Evolutionary conservation across 805 yeast species (phyloP).

Genomic region (Candida pini): DNA sequence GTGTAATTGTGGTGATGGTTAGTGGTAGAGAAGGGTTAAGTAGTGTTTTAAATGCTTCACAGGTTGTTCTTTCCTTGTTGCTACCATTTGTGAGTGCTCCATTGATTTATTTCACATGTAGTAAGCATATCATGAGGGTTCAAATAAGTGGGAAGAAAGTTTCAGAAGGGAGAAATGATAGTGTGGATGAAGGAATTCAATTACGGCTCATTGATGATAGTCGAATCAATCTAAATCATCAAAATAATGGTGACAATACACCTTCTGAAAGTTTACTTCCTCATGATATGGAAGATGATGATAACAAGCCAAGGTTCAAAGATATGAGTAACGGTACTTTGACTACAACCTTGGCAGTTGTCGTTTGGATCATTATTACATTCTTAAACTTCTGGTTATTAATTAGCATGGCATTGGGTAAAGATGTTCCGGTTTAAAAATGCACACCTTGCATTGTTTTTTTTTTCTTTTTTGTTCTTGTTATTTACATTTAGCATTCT

Average conservation of each 20-base stretch:
- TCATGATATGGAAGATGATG: slow-evolving; percentile 9
- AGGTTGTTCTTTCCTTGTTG: slow-evolving; percentile 74
- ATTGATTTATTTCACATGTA: slow-evolving; percentile 72
- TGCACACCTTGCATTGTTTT: background rate
- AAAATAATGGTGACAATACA: slow-evolving; percentile 3
- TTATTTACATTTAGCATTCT: background rate
- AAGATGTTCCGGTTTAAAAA: slow-evolving; percentile 23
- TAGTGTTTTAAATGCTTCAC: slow-evolving; percentile 69
- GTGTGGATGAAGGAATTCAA: slow-evolving; percentile 6
- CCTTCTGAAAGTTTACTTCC: background rate
- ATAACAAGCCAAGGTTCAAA: slow-evolving; percentile 26
- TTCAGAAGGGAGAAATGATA: background rate
- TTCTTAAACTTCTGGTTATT: slow-evolving; percentile 68
- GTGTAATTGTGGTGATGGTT: slow-evolving; percentile 63
- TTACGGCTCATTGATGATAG: slow-evolving; percentile 9
- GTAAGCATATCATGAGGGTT: slow-evolving; percentile 36
- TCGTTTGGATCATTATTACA: slow-evolving; percentile 68
- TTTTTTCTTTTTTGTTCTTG: background rate
- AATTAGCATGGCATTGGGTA: slow-evolving; percentile 28
- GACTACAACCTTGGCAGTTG: slow-evolving; percentile 47
- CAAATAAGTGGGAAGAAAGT: slow-evolving; percentile 12
- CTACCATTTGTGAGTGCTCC: slow-evolving; percentile 90
- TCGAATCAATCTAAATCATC: slow-evolving; percentile 6
- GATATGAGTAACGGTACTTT: slow-evolving; percentile 68
- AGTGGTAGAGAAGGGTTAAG: slow-evolving; percentile 82